Conservation (phyloP, 805 yeast species). For the Ogataea siamensis region DNA sequence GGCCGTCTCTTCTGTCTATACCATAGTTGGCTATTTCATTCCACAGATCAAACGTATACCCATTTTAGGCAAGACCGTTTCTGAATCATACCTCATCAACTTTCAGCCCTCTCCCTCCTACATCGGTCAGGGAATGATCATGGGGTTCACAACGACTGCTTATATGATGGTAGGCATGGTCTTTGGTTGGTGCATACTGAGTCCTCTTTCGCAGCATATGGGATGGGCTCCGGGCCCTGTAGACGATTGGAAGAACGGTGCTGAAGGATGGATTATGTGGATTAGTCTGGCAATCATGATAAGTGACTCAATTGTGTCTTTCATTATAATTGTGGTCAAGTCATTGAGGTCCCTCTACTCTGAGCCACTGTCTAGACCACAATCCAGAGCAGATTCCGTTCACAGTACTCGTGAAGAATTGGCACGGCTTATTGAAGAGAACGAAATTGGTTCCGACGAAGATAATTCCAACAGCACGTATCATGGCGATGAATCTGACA, state of each 20-base stretch:
- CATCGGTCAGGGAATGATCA: conserved; percentile 94
- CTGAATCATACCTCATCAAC: conserved; percentile 72
- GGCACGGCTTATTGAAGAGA: conserved; percentile 11
- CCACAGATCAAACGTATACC: conserved; percentile 73
- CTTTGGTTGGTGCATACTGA: conserved; percentile 90
- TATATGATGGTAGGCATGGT: conserved; percentile 89
- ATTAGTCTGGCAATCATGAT: conserved; percentile 90
- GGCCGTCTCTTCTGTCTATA: conserved; percentile 64
- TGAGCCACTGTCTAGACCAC: neutral
- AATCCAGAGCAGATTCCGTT: conserved; percentile 1
- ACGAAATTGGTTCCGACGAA: conserved; percentile 23
- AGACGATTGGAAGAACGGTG: conserved; percentile 91
- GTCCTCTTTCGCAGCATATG: conserved; percentile 65
- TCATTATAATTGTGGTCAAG: conserved; percentile 55
- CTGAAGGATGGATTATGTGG: conserved; percentile 98
- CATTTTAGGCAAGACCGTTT: conserved; percentile 64
- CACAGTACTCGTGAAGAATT: conserved; percentile 5
- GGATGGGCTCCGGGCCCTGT: conserved; percentile 91
- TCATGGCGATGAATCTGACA: conserved; percentile 19
- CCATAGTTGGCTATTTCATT: conserved; percentile 66
- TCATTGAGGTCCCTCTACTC: conserved; percentile 30
- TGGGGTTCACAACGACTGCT: conserved; percentile 90
- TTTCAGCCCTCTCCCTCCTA: conserved; percentile 97
- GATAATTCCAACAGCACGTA: conserved; percentile 22
- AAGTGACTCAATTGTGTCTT: conserved; percentile 82